Evolutionary conservation across 108 stramenopile species (phyloP), one percentile per base, ranked within the genome.

Genomic region (Poteriospumella lacustris): DNA sequence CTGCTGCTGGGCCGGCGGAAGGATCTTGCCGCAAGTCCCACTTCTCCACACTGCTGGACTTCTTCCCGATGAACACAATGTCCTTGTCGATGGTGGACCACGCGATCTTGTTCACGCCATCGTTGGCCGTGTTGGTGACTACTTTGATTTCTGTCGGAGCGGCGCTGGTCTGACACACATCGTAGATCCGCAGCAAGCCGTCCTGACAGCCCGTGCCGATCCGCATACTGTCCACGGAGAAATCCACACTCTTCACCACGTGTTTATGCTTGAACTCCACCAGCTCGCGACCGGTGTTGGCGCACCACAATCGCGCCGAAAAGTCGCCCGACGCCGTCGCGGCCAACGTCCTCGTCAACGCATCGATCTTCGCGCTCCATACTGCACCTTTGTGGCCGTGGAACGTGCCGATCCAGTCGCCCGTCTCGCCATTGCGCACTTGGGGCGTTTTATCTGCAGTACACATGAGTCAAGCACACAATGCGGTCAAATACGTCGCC

Each of bases 371-470:
- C 44, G 92, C 93, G n/a, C 84, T 84, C 97, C 96, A 99, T 0
- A 99, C 98, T n/a, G 98, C 98, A 39, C 98, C 99, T 85, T 97
- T 97, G 87, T 99, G 99, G 19, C 99, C 99, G 33, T 79, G 78
- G 67, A 94, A 98, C 0, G 95, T 97, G 28, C 99, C 99, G 38
- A 99, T 96, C 99, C 99, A 99, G 85, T 99, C 94, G 2, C 99
- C 99, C 0, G 92, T 90, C 31, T 85, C 68, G 0, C 91, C 99
- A 83, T 96, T 91, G 2, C 99, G 92, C 41, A 99, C 59, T 95
- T 97, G 97, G 70, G 99, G 99, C 77, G 76, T 79, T 85, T 92
- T 86, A 90, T 85, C 83, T 58, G 44, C 42, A 56, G 47, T 3
- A 42, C 36, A 73, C 31, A 64, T 19, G 31, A 34, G 5, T 5